Base-by-base conservation (phyloP, 2,329 filamentous ascomycete genomes). In the Pseudogymnoascus sp. region DNA sequence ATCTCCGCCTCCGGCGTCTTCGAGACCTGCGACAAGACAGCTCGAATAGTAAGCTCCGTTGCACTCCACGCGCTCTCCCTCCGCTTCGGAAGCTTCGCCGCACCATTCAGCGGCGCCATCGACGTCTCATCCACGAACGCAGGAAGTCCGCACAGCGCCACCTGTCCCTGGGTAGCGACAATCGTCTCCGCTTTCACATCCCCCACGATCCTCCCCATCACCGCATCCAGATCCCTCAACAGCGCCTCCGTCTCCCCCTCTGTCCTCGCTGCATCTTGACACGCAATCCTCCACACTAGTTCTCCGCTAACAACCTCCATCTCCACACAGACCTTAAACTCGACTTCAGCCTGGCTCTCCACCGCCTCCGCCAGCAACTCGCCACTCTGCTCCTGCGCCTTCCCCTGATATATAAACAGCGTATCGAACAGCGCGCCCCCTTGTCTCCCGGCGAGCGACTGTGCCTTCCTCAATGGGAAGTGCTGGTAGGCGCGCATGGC, bases 311-410 rank as follows among this genome's bases (percentile, higher is more conserved):
- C 72, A 5, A 83, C 74, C 71, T 96, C 91, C 72, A 94, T 85
- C 75, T 97, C 92, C 2, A 91, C 82, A 68, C 90, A 94, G 3
- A 96, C 75, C 0, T 90, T 87, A 72, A 92, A 95, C 66, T 96
- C 91, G 1, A 93, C 85, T 22, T 86, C 82, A 0, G 90, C 87
- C 2, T 77, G 75, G 0, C 87, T 84, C 62, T 68, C 68, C 2
- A 70, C 64, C 7, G 66, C 64, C 16, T 68, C 63, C 62, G 73
- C 73, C 0, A 74, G 42, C 5, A 30, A 22, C 38, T 52, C 59
- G 5, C 5, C 36, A 5, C 58, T 60, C 1, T 67, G 52, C 0
- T 49, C 30, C 14, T 63, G 52, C 1, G 33, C 25, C 7, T 12
- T 36, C 65, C 82, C 84, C 70, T 89, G 86, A 67, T 84, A 88